Conservation (phyloP, 495 filamentous ascomycete species). For the Xylaria cubensis region DNA sequence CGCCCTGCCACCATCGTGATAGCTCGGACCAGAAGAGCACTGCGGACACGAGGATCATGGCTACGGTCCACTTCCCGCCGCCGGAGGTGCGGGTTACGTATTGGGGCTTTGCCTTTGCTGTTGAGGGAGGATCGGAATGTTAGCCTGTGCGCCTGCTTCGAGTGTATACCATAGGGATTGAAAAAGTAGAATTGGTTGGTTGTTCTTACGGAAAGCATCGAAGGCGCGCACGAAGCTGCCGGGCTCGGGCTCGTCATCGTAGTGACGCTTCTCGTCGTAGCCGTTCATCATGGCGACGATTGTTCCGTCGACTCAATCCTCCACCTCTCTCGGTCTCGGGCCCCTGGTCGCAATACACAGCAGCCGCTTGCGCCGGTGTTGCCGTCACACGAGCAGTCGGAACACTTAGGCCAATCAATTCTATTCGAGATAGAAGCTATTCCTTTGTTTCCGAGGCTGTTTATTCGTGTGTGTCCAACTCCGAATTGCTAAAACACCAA, state of each 20-base stretch:
- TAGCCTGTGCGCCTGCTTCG: constrained; percentile 30
- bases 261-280: constrained; percentile 70
- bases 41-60: constrained; percentile 73
- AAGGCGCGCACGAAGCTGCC: constrained; percentile 78
- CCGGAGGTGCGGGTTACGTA: constrained; percentile 81
- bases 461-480: neutral
- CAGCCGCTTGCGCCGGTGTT: constrained; percentile 7
- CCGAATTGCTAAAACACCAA: neutral
- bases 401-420: neutral
- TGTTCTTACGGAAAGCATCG: constrained; percentile 86
- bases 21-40: constrained; percentile 80
- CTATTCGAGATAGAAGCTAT: neutral
- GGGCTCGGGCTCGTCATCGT: constrained; percentile 77
- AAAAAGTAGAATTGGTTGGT: neutral
- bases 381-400: constrained; percentile 7
- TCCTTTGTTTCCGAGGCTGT: neutral
- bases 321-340: constrained; percentile 1
- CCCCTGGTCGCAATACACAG: neutral
- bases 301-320: constrained; percentile 9
- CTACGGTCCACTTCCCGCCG: constrained; percentile 92
- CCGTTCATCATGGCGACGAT: constrained; percentile 54
- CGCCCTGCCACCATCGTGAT: constrained; percentile 79
- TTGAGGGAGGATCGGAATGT: constrained; percentile 27
- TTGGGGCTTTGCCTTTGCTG: constrained; percentile 95
- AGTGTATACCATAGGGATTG: constrained; percentile 1